Evolutionary conservation across 2,329 filamentous ascomycete genomes (phyloP), one percentile per base, ranked within the genome.

Genomic region (Acrocalymma vagum): DNA sequence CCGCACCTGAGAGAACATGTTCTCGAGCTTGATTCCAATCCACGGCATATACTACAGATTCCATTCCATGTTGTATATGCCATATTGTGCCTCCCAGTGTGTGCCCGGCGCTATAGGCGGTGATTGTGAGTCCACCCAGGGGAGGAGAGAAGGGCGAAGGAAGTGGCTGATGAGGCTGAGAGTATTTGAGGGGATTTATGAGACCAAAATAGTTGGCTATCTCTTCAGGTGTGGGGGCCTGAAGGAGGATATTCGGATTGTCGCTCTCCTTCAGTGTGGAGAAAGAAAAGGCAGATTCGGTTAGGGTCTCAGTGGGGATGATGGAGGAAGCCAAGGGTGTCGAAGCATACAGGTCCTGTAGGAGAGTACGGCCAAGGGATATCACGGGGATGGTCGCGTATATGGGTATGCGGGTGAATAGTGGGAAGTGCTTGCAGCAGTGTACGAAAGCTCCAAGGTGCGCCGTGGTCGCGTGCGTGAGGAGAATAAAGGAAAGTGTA

Each of bases 21-120:
- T 99, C 94, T 55, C 90, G 84, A n/a, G 88, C 90, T 71, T 96
- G 92, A 59, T 96, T 96, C 94, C 94, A 99, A 63, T 97, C 93
- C 13, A 96, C 90, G 1, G 94, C 93, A 61, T 99, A 97, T 1
- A 99, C 92, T 27, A 99, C 93, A 1, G 92, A 96, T 69, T 99
- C 94, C 64, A 96, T 81, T 0, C 92, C 91, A 74, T 97, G 91
- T 62, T 97, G 93, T 52, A 99, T 92, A 62, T 97, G 93, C 94
- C 94, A 99, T 75, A 99, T 96, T 16, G 94, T 97, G 40, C 94
- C 94, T 68, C 94, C 94, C 0, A 97, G 81, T 0, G 93, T 96
- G 66, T 96, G 93, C 51, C 94, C 94, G 6, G 94, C 91, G 71
- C 95, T 95, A 74, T 97, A 97, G 1, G 94, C 94, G 1, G 94